These are phyloP conservation scores for Boletus sp. DNA, from an alignment of 1,284 basidiomycete species.

Conservation along the genomic window DNA sequence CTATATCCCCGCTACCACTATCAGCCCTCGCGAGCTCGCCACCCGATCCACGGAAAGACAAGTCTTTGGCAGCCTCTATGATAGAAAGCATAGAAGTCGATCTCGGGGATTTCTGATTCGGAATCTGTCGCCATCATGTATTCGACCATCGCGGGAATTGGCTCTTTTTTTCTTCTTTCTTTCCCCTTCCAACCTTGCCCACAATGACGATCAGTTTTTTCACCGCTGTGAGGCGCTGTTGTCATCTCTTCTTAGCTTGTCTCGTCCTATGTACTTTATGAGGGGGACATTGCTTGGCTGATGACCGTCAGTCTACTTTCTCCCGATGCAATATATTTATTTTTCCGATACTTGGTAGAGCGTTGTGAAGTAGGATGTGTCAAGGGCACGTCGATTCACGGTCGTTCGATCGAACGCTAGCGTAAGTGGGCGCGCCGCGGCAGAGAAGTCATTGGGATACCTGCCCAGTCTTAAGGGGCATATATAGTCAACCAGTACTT, in stretches of 20 bases:
- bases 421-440: too few species aligned
- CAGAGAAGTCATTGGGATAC: too few species aligned
- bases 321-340: slow-evolving; percentile 14
- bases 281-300: slow-evolving; percentile 7
- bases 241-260: neutral
- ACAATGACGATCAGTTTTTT: neutral
- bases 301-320: slow-evolving; percentile 3
- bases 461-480: too few species aligned
- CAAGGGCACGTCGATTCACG: too few species aligned
- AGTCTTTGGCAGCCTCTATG: slow-evolving; percentile 54
- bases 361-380: too few species aligned
- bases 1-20: slow-evolving; percentile 41
- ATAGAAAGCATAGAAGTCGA: slow-evolving; percentile 71
- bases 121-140: slow-evolving; percentile 2
- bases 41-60: slow-evolving; percentile 30
- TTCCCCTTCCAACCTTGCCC: neutral
- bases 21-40: slow-evolving; percentile 26
- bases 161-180: neutral
- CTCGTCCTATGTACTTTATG: slow-evolving; percentile 12
- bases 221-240: neutral
- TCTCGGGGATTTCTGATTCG: slow-evolving; percentile 65
- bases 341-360: neutral
- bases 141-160: neutral
- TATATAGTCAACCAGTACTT: too few species aligned
- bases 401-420: too few species aligned